Base-by-base conservation (phyloP, 2,329 filamentous ascomycete species). In the Cadophora sp. region DNA sequence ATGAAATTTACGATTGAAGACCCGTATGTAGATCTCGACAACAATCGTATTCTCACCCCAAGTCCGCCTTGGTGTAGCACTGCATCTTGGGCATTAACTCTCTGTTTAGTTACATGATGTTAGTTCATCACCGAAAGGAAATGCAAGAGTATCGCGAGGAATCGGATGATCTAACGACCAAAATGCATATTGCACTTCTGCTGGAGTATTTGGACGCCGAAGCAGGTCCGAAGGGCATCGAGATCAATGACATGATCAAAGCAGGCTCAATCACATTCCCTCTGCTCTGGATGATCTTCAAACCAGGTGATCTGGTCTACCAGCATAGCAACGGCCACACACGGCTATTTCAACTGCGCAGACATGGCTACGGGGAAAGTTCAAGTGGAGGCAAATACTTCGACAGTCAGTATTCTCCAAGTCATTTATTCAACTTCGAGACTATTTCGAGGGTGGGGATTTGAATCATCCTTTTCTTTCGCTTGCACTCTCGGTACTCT, bases 201-300 rank as follows among this genome's bases (percentile, higher is more conserved):
- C 22, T 71, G 7, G 63, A 67, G 24, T 59, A 67, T 48, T 43
- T 71, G n/a, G 36, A 69, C 13, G 48, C 58, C 36, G 69, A 71
- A 59, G 59, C 59, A 16, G 66, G 69, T 2, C 36, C 62, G 13
- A 65, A 64, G 9, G 62, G 64, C 8, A 7, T 39, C 1, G 59
- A 65, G 1, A 65, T 64, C 47, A 66, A 61, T 14, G 55, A 59
- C 1, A 68, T 66, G 64, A 64, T 70, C 16, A 59, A 45, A 22
- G 27, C 27, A 9, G 66, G 66, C 4, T 33, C 59, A 9, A 67
- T 68, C 24, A 70, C 64, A 0, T 69, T 67, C 33, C 61, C 64
- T 16, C 51, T 64, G 8, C 47, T 68, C 0, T 71, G 69, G 67
- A 67, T 67, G 59, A 62, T 71, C 14, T 71, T 66, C 41, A 66